Evolutionary conservation across 176 grass and related monocot species (phyloP).

Genomic region (Oryza officinalis): DNA sequence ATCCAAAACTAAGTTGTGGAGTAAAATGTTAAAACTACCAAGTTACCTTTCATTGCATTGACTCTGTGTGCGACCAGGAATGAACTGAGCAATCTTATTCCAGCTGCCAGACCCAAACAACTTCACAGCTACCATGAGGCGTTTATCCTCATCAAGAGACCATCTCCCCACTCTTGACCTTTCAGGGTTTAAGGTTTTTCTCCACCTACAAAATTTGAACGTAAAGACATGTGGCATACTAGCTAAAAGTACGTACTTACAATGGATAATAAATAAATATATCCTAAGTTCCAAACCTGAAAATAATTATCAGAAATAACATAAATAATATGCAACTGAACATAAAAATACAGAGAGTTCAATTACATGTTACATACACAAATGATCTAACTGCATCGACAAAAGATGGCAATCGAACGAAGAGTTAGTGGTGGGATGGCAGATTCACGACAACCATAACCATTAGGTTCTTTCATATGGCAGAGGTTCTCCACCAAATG

Average conservation of each 20-base stretch:
- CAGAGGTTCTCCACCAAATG: neutral
- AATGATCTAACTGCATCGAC: neutral
- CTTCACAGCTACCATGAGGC: conserved; percentile 71
- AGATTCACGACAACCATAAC: neutral
- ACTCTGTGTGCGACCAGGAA: conserved; percentile 74
- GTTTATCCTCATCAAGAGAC: conserved; percentile 85
- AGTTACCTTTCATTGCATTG: conserved; percentile 88
- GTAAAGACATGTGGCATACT: conserved; percentile 2
- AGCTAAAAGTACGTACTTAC: neutral
- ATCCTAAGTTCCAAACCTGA: neutral
- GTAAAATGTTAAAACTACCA: conserved; percentile 23
- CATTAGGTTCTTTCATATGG: neutral
- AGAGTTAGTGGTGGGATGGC: neutral
- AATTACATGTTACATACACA: neutral
- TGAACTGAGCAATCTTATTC: conserved; percentile 79
- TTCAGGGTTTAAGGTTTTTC: conserved; percentile 69
- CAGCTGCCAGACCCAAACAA: conserved; percentile 71
- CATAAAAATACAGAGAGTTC: neutral
- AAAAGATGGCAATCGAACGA: neutral
- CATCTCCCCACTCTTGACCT: conserved; percentile 87
- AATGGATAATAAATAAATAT: neutral
- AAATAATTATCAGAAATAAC: neutral
- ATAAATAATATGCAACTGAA: neutral
- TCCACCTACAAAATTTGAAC: conserved; percentile 58
- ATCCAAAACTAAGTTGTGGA: conserved; percentile 20